Conservation (phyloP, 2,329 filamentous ascomycete genomes). For the Colletotrichum destructivum region DNA sequence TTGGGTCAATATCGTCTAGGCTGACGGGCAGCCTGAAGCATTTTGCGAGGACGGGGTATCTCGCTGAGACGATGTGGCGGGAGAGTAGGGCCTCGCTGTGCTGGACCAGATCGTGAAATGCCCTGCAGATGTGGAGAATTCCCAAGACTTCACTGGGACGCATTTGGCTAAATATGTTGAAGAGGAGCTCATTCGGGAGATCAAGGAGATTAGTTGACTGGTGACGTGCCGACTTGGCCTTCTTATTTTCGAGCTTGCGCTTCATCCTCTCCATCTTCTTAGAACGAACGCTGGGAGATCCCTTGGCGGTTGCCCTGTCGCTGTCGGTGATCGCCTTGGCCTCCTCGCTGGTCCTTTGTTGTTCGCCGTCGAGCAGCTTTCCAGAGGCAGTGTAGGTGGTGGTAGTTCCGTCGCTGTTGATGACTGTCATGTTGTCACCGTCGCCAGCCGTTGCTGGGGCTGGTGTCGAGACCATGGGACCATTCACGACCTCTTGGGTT, state of each 20-base stretch:
- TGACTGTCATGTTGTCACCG: not conserved
- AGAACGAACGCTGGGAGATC: constrained; percentile 36
- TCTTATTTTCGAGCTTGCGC: constrained; percentile 38
- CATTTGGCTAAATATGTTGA: constrained; percentile 62
- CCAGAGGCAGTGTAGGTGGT: constrained; percentile 10
- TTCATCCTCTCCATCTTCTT: constrained; percentile 38
- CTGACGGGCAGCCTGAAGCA: constrained; percentile 67
- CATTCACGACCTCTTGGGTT: not conserved
- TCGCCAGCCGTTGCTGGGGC: not conserved
- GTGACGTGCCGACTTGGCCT: constrained; percentile 4
- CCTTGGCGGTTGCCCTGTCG: constrained; percentile 29
- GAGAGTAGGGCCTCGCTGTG: constrained; percentile 61
- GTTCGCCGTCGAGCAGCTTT: not conserved
- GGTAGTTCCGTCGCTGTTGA: constrained; percentile 21
- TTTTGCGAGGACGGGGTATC: constrained; percentile 65
- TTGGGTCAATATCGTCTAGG: constrained; percentile 56
- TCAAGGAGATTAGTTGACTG: constrained; percentile 56
- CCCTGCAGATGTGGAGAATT: constrained; percentile 59
- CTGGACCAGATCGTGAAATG: constrained; percentile 60
- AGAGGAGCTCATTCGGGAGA: constrained; percentile 68
- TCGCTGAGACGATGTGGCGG: constrained; percentile 57
- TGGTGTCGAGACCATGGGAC: not conserved
- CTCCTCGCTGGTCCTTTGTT: not conserved
- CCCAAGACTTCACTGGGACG: constrained; percentile 66
- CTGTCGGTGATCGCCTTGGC: constrained; percentile 34